phyloP scores from a whole-genome alignment of 2,329 filamentous ascomycete species.

The Myotisia sp. region DNA sequence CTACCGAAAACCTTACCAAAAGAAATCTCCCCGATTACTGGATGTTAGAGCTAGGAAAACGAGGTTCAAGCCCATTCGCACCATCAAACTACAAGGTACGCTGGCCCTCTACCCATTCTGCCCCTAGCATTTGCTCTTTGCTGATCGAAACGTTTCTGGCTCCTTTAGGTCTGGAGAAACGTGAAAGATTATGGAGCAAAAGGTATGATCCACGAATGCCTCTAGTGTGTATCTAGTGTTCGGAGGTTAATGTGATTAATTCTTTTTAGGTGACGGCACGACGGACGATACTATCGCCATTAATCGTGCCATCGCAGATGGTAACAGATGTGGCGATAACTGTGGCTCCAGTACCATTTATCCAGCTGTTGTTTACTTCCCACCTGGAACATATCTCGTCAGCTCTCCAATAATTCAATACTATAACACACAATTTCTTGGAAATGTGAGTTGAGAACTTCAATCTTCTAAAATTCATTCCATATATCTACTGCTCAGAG shows the following conservation, averaged over 20 bases:
- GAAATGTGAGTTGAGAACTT: constrained; percentile 9
- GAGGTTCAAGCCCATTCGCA: constrained; percentile 5
- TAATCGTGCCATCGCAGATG: constrained; percentile 56
- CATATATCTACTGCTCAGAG: background rate
- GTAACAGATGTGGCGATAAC: constrained; percentile 54
- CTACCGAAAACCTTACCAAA: background rate
- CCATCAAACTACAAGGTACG: constrained; percentile 6
- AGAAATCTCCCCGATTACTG: background rate
- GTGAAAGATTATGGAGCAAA: constrained; percentile 59
- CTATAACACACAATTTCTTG: constrained; percentile 16
- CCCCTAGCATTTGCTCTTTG: background rate
- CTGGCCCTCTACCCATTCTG: background rate
- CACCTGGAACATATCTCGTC: constrained; percentile 31
- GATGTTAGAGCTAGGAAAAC: constrained; percentile 2
- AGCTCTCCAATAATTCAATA: constrained; percentile 15
- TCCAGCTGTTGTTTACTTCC: constrained; percentile 75
- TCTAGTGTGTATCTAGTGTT: background rate
- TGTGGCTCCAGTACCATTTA: constrained; percentile 72
- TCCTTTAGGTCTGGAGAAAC: constrained; percentile 48
- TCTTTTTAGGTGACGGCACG: constrained; percentile 36
- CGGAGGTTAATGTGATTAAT: background rate
- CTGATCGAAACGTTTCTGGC: background rate
- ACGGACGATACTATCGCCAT: constrained; percentile 82
- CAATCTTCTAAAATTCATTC: background rate
- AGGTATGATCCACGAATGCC: background rate